These are phyloP conservation scores for Gynostemma pentaphyllum DNA, from an alignment of 306 rosid species.

Conservation along the genomic window DNA sequence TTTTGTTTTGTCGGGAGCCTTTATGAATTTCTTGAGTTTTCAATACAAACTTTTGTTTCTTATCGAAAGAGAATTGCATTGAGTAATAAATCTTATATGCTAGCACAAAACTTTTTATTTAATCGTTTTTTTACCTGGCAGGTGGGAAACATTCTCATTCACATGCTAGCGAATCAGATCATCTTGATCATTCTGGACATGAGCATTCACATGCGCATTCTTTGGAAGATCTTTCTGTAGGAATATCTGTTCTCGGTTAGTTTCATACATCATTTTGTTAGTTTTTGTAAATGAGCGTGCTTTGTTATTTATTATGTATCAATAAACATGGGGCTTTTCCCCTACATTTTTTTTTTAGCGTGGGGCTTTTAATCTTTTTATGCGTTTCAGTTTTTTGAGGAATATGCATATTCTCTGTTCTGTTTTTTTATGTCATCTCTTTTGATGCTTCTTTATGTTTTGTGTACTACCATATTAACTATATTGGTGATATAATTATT, in stretches of 20 bases:
- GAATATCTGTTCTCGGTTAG: constrained; percentile 80
- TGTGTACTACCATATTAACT: background rate
- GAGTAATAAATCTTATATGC: background rate
- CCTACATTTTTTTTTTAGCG: too few relatives aligned
- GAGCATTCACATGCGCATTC: constrained; percentile 65
- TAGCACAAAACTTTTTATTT: background rate
- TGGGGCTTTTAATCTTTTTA: too few relatives aligned
- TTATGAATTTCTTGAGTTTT: background rate
- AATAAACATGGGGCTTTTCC: background rate
- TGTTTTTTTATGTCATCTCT: background rate
- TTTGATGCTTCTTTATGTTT: background rate
- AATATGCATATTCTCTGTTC: background rate
- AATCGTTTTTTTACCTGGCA: constrained; percentile 19
- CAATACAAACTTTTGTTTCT: background rate
- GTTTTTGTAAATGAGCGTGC: background rate
- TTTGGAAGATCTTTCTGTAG: constrained; percentile 73
- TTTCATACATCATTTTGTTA: constrained; percentile 10
- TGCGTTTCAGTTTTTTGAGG: constrained; percentile 4
- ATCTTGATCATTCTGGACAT: constrained; percentile 35
- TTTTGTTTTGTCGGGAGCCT: background rate
- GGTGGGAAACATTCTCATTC: constrained; percentile 66
- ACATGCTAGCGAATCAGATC: constrained; percentile 38
- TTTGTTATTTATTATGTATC: constrained; percentile 4
- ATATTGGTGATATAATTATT: background rate
- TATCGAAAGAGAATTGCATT: background rate